Evolutionary conservation across 306 rosid genomes (phyloP), one percentile per base, ranked within the genome.

Genomic region (Boehmeria nivea): DNA sequence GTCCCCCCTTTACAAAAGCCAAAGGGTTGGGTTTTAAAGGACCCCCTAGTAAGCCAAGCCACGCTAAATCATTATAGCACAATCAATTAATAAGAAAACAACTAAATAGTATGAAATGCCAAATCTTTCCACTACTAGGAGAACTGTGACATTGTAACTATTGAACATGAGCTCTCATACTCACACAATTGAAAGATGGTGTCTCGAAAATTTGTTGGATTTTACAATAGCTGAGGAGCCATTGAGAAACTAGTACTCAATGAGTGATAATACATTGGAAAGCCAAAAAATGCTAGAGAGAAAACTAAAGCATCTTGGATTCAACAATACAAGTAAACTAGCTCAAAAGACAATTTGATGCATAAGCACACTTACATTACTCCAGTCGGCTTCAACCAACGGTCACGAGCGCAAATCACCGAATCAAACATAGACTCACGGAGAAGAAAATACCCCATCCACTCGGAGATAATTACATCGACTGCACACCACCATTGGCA

Each of bases 361-460:
- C 22, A 47, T 18, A 12, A 64, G 36, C 57, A 67, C 26, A 75
- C 95, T 76, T 69, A 91, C 96, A 87, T 91, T 51, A 81, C 82
- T 68, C 99, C 99, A 0, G 89, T 84, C 48, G 96, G 99, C 81
- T 91, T 87, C 74, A 91, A 86, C 99, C 99, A 91, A 54, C 68
- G 88, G 65, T 91, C 99, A 75, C 99, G 95, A n/a, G 99, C 99
- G 68, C 72, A 83, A 53, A 91, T 91, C 51, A 91, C 99, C 0
- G 99, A 91, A 81, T 91, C 99, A 77, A 91, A 87, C 99, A 91
- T 91, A 19, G 99, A 91, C 58, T 91, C 99, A 18, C 99, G 93
- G 62, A 91, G 78, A 58, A 91, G 96, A 73, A 91, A 91, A 72
- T 91, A 91, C 50, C 99, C 99, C 99, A 91, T 91, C 99, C 99